Evolutionary conservation across 106 monocot genomes (phyloP), one percentile per base, ranked within the genome.

Genomic region (Allium fistulosum): DNA sequence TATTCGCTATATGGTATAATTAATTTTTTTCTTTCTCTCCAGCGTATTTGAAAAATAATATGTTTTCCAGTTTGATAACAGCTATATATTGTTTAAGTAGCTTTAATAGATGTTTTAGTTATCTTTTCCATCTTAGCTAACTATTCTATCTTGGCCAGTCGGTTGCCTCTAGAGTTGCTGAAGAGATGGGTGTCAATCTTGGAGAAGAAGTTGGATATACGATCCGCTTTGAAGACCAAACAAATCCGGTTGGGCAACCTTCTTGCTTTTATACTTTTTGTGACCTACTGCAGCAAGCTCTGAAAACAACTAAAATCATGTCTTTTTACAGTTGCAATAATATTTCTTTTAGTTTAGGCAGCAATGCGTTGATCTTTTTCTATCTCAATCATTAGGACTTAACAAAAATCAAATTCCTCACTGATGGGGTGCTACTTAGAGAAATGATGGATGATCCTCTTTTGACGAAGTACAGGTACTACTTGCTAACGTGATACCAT

Each of bases 381-480:
- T 68, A 9, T 71, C 61, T 46, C 13, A 47, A 7, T 57, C 53
- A 17, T 56, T 78, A 97, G 96, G 84, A 77, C 77, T 48, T 72
- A 62, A 97, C 96, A 48, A 83, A 65, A 84, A 83, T 92, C 68
- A 99, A 99, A 75, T 99, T 90, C 83, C 86, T 99, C 18, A 99
- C 97, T n/a, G 97, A 99, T 81, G 97, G 97, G 46, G 82, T 99
- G 22, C 74, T 99, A 70, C 82, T 99, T 65, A 86, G 97, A 84
- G 97, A 99, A 79, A 92, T 99, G 92, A 92, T 99, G 92, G 83
- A 92, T 47, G 97, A 99, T 78, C 97, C 97, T 73, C 90, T 92
- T 68, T 66, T 99, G 49, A 87, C 82, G 17, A 89, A 92, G 65
- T 99, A 99, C 71, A 99, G 97, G 97, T 99, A 80, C 37, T 56